Base-by-base conservation (phyloP, 1,284 basidiomycete species). In the Tetrapyrgos nigripes region DNA sequence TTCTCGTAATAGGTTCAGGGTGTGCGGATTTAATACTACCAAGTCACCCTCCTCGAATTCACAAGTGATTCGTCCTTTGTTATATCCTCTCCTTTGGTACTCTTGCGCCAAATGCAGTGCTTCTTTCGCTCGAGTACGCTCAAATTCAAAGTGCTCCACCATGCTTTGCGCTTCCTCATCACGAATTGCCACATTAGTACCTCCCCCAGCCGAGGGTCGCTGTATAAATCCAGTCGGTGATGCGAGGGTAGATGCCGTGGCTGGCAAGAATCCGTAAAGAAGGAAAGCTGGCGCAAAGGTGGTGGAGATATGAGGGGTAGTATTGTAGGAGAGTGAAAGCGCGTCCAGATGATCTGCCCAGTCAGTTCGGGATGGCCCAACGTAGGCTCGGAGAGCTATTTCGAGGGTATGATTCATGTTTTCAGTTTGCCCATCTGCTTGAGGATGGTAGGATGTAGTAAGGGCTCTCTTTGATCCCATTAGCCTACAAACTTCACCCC, bases 341-440 rank as follows among this genome's bases (percentile, higher is more conserved):
- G 63, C 6, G 71, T 62, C 52, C 21, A 63, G 44, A 23, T 54
- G 40, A 2, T 6, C 1, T 9, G 52, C 58, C 67, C 67, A 69
- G 28, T 69, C 63, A 26, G 55, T 24, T 6, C 59, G 54, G 24
- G 54, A 47, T 14, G 62, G 58, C 3, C 60, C 64, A 26, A 67
- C 56, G 50, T 66, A 70, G 11, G 65, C 59, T 24, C 66, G 51
- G 0, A 77, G 58, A 26, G 70, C 68, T 3, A 58, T 66, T 65
- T 76, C 67, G 3, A 76, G 60, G 58, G 66, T 64, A 57, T 75
- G 70, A 57, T 76, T 75, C 17, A 68, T 56, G 13, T 65, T 60
- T 60, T 77, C 71, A 0, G 73, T 73, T 48, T 72, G 65, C 50
- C 74, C 70, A 54, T 76, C 70, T 0, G 68, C 66, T 56, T 76